A percentile compares a stretch with the other conserved stretches of the same genome.
Evolutionary conservation across 2,329 filamentous ascomycete species (phyloP).

Genomic region (Chaetomiaceae sp.): DNA sequence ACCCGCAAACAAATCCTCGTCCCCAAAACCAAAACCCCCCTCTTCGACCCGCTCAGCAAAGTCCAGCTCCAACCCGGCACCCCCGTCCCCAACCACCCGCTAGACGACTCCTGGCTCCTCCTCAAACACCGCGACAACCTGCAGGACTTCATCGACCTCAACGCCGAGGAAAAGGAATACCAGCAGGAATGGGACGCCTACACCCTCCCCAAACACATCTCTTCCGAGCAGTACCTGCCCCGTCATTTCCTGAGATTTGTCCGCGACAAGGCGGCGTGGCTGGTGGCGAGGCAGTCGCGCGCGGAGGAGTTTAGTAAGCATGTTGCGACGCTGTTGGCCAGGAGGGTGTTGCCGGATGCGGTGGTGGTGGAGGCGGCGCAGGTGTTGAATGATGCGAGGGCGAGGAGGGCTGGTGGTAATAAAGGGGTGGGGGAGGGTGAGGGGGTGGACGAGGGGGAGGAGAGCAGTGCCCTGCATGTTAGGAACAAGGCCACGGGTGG

Average conservation of each 20-base stretch:
- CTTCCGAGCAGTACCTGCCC: slow-evolving; percentile 49
- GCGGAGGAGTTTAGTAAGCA: slow-evolving; percentile 54
- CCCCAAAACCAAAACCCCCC: slow-evolving; percentile 46
- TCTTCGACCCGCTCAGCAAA: slow-evolving; percentile 57
- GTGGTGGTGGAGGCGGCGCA: slow-evolving; percentile 41
- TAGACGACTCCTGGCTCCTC: slow-evolving; percentile 52
- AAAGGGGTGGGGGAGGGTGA: slow-evolving; percentile 10
- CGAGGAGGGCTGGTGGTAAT: background rate
- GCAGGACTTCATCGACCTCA: slow-evolving; percentile 53
- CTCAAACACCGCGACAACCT: slow-evolving; percentile 57
- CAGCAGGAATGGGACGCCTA: slow-evolving; percentile 56
- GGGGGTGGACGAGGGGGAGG: background rate
- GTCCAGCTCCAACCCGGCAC: slow-evolving; percentile 46
- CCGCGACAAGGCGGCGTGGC: slow-evolving; percentile 47
- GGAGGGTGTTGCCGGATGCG: slow-evolving; percentile 43
- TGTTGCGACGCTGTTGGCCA: slow-evolving; percentile 45
- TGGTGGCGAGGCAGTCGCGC: slow-evolving; percentile 44
- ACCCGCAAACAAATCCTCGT: slow-evolving; percentile 39
- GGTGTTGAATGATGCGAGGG: slow-evolving; percentile 40
- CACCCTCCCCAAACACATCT: slow-evolving; percentile 47
- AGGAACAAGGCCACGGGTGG: slow-evolving; percentile 41
- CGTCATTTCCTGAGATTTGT: slow-evolving; percentile 50
- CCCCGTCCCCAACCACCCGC: slow-evolving; percentile 39
- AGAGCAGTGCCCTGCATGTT: slow-evolving; percentile 25
- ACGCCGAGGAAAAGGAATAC: slow-evolving; percentile 52